Evolutionary conservation across 2,329 filamentous ascomycete genomes (phyloP).

Genomic region (Exophiala oligosperma): DNA sequence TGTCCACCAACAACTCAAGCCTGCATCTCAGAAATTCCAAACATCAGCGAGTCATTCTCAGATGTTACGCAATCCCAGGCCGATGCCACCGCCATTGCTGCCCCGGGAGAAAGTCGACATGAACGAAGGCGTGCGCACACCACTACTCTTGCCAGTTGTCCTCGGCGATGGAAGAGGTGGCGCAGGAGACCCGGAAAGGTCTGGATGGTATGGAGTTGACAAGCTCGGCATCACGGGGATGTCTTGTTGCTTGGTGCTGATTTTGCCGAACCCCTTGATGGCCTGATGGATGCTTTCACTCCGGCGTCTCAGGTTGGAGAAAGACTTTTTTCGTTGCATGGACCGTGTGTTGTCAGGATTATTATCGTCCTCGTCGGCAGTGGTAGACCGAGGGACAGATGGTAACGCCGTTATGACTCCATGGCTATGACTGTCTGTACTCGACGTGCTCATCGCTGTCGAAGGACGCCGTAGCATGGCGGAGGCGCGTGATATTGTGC

Average conservation of each 20-base stretch:
- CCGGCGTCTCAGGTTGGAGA: conserved; percentile 22
- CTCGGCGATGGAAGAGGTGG: conserved; percentile 17
- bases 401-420: conserved; percentile 20
- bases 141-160: conserved; percentile 7
- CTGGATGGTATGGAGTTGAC: conserved; percentile 10
- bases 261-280: conserved; percentile 25
- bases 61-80: conserved; percentile 19
- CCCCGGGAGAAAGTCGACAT: conserved; percentile 10
- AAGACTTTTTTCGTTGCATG: conserved; percentile 25
- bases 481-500: conserved; percentile 5
- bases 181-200: conserved; percentile 16
- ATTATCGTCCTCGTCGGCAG: conserved; percentile 3
- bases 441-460: conserved; percentile 12
- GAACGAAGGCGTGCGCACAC: conserved; percentile 15
- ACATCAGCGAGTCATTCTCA: not conserved
- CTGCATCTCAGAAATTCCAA: too few species aligned
- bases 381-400: conserved; percentile 9
- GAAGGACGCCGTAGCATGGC: conserved; percentile 7
- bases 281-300: conserved; percentile 30
- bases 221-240: conserved; percentile 11
- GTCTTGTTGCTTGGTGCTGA: conserved; percentile 19
- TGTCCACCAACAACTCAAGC: not conserved
- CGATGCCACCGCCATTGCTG: conserved; percentile 12
- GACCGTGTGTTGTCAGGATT: conserved; percentile 1
- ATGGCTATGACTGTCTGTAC: conserved; percentile 3